Evolutionary conservation across 768 basidiomycete genomes (phyloP), one percentile per base, ranked within the genome.

Genomic region (Psilocybe sp.): DNA sequence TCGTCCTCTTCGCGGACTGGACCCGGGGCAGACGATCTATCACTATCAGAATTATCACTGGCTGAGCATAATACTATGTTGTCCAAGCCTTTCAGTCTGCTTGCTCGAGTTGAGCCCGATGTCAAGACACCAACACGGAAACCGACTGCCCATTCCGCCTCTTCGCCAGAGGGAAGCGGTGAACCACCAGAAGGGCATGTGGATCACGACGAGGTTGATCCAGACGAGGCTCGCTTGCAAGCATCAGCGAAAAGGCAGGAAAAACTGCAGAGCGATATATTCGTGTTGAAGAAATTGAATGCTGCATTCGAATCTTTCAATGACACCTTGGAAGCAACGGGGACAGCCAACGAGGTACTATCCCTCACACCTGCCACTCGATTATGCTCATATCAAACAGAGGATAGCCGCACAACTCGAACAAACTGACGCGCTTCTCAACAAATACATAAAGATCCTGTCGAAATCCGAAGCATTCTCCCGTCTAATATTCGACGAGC

Each of bases 261-360:
- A 50, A 88, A 84, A 62, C 68, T 92, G 32, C 84, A 84, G 54
- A 81, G 78, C 57, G 89, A 92, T 65, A 61, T 89, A 11, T 82
- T 86, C 61, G 75, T 88, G 50, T 69, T 92, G 56, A 82, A 73
- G 63, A 88, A 88, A 62, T 65, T 92, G 14, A 92, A 92, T 58
- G 66, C 80, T 11, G 76, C 85, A 4, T 85, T 92, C 54, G 77
- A 83, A 12, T 58, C 74, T 40, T 86, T 87, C 60, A 84, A 83
- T 52, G 83, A 87, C 20, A 85, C 87, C 8, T 65, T 92, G 50
- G 71, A 72, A 31, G 79, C 80, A 46, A 77, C 83, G 2, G 79
- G 79, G 55, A 78, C 81, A 28, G 81, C 81, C n/a, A 89, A 85
- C 49, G 81, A 89, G 70, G 89, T 88, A 52, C 15, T 10, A 12